Evolutionary conservation across 441 rosid species (phyloP), one percentile per base, ranked within the genome.

Genomic region (Mallotus japonicus): DNA sequence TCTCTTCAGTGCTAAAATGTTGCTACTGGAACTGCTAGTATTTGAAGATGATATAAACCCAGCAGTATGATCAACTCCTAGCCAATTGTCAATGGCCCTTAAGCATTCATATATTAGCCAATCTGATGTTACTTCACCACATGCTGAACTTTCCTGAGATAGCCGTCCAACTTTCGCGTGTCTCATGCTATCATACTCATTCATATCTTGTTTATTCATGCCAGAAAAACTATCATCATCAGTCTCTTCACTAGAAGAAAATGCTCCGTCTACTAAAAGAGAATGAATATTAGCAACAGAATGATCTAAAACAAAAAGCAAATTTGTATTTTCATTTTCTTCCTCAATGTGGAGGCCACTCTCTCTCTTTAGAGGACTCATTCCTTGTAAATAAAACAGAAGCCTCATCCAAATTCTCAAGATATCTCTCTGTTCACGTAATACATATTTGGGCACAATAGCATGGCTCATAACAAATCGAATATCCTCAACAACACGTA

Each of bases 321-420:
- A 77, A 79, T 87, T 87, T 70, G 81, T 78, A 73, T 82, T 73
- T 28, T 89, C 98, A 77, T 82, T 83, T 79, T 93, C 98, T 72
- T 90, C 97, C 47, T 91, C 98, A 49, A 87, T 64, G 78, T 74
- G 90, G 77, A 80, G 79, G 73, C 95, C 96, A 56, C 89, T 87
- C 81, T 96, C 99, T 87, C 98, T 89, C 88, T 89, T 96, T 58
- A 87, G 77, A 73, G 97, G 93, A 78, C 86, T 79, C 89, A 93
- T 86, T 74, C 98, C 99, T 82, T 96, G 99, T 78, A 91, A 85
- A 83, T 83, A 93, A 79, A 89, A 77, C 83, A 96, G 84, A 77
- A 96, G 91, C 77, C 71, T 83, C 87, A 96, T 84, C 98, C 99
- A 93, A 73, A 90, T 83, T 84, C 83, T 85, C 71, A 88, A 77